These are phyloP conservation scores for Boletellus ananiceps DNA, from an alignment of 768 basidiomycete species.

Conservation along the genomic window DNA sequence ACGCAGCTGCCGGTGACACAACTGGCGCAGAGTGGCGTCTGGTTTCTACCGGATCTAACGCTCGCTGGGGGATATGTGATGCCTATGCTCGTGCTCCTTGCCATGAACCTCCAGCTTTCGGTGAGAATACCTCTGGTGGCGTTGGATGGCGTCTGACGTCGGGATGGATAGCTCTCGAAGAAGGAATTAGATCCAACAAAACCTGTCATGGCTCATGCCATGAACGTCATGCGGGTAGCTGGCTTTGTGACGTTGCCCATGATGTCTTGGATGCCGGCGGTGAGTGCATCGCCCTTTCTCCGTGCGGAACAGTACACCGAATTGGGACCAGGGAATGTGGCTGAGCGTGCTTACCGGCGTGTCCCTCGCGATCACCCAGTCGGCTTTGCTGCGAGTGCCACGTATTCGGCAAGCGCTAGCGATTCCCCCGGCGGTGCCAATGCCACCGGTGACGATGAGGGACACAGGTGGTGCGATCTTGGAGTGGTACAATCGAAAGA, in stretches of 20 bases:
- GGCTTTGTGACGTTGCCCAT: conserved; percentile 49
- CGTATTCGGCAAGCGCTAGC: conserved; percentile 37
- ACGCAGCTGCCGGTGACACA: conserved; percentile 68
- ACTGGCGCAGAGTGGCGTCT: conserved; percentile 70
- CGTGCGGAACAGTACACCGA: not conserved
- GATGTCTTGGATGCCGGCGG: conserved; percentile 59
- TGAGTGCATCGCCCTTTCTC: conserved; percentile 34
- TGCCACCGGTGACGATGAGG: conserved; percentile 26
- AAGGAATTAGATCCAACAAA: conserved; percentile 50
- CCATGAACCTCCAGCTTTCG: conserved; percentile 65
- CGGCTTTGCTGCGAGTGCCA: conserved; percentile 39
- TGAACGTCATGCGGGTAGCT: conserved; percentile 63
- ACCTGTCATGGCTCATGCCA: conserved; percentile 58
- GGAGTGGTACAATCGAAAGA: conserved; percentile 16
- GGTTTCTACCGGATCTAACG: conserved; percentile 74
- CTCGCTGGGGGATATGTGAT: conserved; percentile 74
- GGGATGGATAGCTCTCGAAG: conserved; percentile 37
- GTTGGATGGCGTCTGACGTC: not conserved
- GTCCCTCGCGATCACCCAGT: conserved; percentile 43
- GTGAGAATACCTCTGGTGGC: conserved; percentile 38
- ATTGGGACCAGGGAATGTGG: conserved; percentile 44
- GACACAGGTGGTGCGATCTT: conserved; percentile 19
- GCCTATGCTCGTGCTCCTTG: conserved; percentile 52
- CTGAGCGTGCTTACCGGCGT: conserved; percentile 56
- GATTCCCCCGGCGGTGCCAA: conserved; percentile 25